Evolutionary conservation across 2,329 filamentous ascomycete species (phyloP).

Genomic region (Trichoderma sp.): DNA sequence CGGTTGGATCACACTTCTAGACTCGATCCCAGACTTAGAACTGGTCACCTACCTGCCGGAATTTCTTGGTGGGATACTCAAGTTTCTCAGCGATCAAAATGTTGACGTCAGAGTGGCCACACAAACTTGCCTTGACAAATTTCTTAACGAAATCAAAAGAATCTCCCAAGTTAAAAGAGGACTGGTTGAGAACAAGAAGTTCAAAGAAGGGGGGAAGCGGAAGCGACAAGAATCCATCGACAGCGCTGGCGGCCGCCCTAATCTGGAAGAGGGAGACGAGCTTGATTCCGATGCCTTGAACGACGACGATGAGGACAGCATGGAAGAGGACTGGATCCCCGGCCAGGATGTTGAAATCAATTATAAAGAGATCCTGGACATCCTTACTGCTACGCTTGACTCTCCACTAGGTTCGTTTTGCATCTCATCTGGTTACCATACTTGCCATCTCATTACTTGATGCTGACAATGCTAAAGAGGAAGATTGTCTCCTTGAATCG

Average conservation of each 20-base stretch:
- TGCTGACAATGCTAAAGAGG: constrained; percentile 53
- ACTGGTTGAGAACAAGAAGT: constrained; percentile 80
- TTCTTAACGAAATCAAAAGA: constrained; percentile 89
- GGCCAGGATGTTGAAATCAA: constrained; percentile 96
- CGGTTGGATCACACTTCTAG: constrained; percentile 90
- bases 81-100: constrained; percentile 88
- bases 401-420: constrained; percentile 66
- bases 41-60: constrained; percentile 89
- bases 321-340: constrained; percentile 93
- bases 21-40: constrained; percentile 95
- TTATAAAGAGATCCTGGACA: constrained; percentile 86
- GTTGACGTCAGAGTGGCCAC: constrained; percentile 93
- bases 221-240: constrained; percentile 71
- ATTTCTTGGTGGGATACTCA: constrained; percentile 84
- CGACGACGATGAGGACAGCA: constrained; percentile 60
- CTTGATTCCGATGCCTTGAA: constrained; percentile 56
- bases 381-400: constrained; percentile 84
- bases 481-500: constrained; percentile 87
- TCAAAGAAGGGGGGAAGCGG: constrained; percentile 62
- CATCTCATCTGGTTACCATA: not conserved
- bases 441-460: not conserved
- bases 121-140: constrained; percentile 82
- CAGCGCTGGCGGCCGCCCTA: constrained; percentile 57
- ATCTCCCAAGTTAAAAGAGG: constrained; percentile 92
- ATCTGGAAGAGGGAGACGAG: constrained; percentile 60